Conservation (phyloP, 2,329 filamentous ascomycete species). For the Colletotrichum caudatum region DNA sequence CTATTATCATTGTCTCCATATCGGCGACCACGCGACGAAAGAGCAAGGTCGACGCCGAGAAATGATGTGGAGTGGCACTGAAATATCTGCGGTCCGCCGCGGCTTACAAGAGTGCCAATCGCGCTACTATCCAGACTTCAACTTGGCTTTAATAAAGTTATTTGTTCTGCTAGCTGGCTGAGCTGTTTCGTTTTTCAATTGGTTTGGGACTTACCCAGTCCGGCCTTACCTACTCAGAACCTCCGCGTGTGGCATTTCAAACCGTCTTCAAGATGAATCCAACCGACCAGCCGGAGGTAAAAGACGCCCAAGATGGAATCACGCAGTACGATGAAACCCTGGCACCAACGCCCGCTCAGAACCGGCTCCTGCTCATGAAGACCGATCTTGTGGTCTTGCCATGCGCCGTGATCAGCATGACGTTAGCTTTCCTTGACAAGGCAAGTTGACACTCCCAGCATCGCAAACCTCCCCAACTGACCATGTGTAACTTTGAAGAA, state of each 20-base stretch:
- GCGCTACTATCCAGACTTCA: background rate
- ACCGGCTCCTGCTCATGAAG: conserved; percentile 39
- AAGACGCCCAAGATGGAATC: conserved; percentile 19
- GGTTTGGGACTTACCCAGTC: background rate
- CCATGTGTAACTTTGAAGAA: conserved; percentile 16
- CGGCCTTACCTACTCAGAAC: conserved; percentile 16
- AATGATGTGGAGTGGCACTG: conserved; percentile 15
- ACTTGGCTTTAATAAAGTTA: background rate
- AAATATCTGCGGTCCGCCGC: conserved; percentile 19
- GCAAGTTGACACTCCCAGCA: background rate
- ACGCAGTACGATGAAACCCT: conserved; percentile 7
- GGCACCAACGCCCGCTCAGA: conserved; percentile 27
- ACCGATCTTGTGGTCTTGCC: conserved; percentile 43
- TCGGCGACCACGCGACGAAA: conserved; percentile 18
- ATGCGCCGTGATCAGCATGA: conserved; percentile 41
- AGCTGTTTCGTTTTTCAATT: background rate
- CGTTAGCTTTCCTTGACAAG: conserved; percentile 43
- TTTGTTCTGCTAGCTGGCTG: background rate
- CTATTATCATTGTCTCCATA: conserved; percentile 23
- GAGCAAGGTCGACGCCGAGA: background rate
- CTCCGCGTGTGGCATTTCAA: background rate
- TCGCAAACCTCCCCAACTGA: background rate
- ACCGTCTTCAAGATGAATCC: conserved; percentile 11
- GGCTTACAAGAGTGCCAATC: background rate
- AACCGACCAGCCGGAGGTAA: background rate